These are phyloP conservation scores for Salvia splendens DNA, from an alignment of 257 asterid genomes.

Conservation along the genomic window DNA sequence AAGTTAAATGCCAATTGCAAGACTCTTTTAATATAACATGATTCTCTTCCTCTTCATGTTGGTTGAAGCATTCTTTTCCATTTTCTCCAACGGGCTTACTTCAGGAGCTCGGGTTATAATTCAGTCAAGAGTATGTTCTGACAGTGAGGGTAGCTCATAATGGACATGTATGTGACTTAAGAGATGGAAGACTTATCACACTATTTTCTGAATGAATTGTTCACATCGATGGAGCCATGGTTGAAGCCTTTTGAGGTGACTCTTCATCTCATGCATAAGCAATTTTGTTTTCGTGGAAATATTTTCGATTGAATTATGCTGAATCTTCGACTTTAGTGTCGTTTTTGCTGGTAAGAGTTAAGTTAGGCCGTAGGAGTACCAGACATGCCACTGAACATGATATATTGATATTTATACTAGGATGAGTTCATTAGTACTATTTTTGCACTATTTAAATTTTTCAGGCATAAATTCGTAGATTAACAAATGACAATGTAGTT, in stretches of 20 bases:
- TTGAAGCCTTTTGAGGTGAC: slow-evolving; percentile 25
- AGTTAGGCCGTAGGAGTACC: background rate
- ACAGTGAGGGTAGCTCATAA: slow-evolving; percentile 37
- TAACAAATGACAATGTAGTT: background rate
- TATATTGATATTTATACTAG: background rate
- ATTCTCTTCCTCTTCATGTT: slow-evolving; percentile 33
- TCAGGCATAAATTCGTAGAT: slow-evolving; percentile 5
- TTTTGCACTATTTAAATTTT: background rate
- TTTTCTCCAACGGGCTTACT: slow-evolving; percentile 74
- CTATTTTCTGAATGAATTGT: slow-evolving; percentile 3
- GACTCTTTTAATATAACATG: slow-evolving; percentile 8
- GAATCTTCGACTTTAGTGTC: slow-evolving; percentile 12
- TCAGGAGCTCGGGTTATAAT: slow-evolving; percentile 98
- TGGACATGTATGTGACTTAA: slow-evolving; percentile 3
- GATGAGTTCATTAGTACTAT: background rate
- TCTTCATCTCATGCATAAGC: slow-evolving; percentile 7
- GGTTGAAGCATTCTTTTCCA: slow-evolving; percentile 37
- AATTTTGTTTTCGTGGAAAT: slow-evolving; percentile 13
- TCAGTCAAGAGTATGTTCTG: slow-evolving; percentile 54
- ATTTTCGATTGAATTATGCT: slow-evolving; percentile 7
- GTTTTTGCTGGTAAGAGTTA: slow-evolving; percentile 21
- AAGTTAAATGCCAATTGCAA: slow-evolving; percentile 69
- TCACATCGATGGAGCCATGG: background rate
- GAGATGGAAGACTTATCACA: slow-evolving; percentile 4
- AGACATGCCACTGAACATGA: background rate